phyloP scores from a whole-genome alignment of 306 rosid species.

The Gastrolobium bilobum region DNA sequence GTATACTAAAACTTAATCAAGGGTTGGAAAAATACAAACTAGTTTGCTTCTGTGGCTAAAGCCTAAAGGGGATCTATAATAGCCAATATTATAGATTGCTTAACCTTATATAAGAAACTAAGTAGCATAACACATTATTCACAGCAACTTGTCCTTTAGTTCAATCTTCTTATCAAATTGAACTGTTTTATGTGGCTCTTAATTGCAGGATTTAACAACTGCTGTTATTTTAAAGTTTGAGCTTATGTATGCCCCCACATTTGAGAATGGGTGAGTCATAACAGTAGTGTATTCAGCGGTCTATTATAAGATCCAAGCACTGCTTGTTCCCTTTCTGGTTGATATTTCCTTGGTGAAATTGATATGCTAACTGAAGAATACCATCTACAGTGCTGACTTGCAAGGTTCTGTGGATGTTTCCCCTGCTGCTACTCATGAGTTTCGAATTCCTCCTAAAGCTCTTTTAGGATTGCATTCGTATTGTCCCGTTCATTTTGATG shows the following conservation, averaged over 20 bases:
- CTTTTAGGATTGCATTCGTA: conserved; percentile 89
- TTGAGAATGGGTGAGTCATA: conserved; percentile 69
- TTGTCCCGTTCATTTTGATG: conserved; percentile 89
- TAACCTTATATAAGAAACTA: conserved; percentile 24
- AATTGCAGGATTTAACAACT: conserved; percentile 74
- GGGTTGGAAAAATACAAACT: conserved; percentile 5
- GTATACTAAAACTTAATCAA: not conserved
- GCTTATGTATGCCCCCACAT: conserved; percentile 79
- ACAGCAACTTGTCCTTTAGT: not conserved
- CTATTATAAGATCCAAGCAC: conserved; percentile 22
- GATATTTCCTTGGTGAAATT: conserved; percentile 46
- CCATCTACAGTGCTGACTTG: conserved; percentile 63
- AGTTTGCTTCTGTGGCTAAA: conserved; percentile 10
- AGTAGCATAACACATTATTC: not conserved
- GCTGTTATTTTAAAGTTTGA: conserved; percentile 92
- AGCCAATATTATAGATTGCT: not conserved
- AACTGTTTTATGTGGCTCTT: conserved; percentile 43
- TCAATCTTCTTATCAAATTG: conserved; percentile 19
- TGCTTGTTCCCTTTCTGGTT: conserved; percentile 33
- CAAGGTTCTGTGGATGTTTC: conserved; percentile 67
- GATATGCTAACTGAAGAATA: conserved; percentile 51
- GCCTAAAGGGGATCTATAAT: conserved; percentile 20
- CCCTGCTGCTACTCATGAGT: conserved; percentile 85
- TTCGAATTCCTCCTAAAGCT: conserved; percentile 87
- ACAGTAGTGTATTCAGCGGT: conserved; percentile 37